phyloP scores from a whole-genome alignment of 2,329 filamentous ascomycete species.

The Colletotrichum agaves region DNA sequence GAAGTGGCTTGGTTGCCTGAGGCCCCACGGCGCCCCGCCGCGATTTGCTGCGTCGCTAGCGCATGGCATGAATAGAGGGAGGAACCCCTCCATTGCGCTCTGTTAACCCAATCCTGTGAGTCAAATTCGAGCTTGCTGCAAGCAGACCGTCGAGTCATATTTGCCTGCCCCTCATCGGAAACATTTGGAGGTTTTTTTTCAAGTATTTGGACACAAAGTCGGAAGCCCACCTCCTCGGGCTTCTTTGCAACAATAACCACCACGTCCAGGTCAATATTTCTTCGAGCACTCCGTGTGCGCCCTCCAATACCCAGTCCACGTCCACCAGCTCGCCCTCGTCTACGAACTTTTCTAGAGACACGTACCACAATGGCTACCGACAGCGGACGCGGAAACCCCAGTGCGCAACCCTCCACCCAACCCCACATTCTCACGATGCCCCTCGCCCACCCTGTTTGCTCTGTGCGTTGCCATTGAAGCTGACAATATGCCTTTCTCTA shows the following conservation, averaged over 20 bases:
- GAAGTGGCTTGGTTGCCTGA: slow-evolving; percentile 19
- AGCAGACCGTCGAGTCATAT: slow-evolving; percentile 37
- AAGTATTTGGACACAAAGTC: slow-evolving; percentile 36
- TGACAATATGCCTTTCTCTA: slow-evolving; percentile 31
- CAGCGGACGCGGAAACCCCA: slow-evolving; percentile 60
- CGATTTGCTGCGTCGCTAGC: slow-evolving; percentile 25
- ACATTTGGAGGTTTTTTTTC: slow-evolving; percentile 31
- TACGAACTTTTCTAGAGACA: slow-evolving; percentile 48
- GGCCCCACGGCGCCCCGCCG: slow-evolving; percentile 3
- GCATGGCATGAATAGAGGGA: background rate
- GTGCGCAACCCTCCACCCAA: slow-evolving; percentile 46
- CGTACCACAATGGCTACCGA: slow-evolving; percentile 69
- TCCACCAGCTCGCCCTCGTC: slow-evolving; percentile 45
- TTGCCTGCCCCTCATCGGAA: slow-evolving; percentile 37
- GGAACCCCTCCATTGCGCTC: slow-evolving; percentile 27
- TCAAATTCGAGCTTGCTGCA: slow-evolving; percentile 33
- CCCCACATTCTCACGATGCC: slow-evolving; percentile 30
- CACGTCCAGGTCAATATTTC: slow-evolving; percentile 60
- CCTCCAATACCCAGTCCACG: slow-evolving; percentile 57
- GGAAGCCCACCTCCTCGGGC: slow-evolving; percentile 50
- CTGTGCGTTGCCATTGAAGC: slow-evolving; percentile 14
- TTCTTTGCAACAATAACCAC: slow-evolving; percentile 51
- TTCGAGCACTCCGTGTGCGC: slow-evolving; percentile 69
- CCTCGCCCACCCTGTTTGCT: slow-evolving; percentile 6
- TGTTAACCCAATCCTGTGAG: slow-evolving; percentile 34